Percentiles rank a stretch among this genome's conserved stretches.
phyloP scores from a whole-genome alignment of 2,329 filamentous ascomycete genomes.

The Claviceps lovelessii region DNA sequence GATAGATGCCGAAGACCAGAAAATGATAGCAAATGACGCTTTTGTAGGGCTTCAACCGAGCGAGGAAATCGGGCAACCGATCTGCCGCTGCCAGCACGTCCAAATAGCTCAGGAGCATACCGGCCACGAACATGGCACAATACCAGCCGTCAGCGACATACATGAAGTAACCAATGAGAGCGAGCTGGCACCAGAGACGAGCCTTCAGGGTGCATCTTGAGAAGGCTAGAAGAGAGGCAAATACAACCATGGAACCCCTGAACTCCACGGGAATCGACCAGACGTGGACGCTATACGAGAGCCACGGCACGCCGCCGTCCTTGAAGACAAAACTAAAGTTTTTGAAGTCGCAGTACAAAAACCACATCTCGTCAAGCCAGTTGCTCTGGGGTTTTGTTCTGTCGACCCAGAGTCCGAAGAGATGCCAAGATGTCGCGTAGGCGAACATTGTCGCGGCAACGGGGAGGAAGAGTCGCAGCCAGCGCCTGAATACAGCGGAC shows the following conservation, averaged over 20 bases:
- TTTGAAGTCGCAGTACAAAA: slow-evolving; percentile 42
- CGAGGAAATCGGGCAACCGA: slow-evolving; percentile 36
- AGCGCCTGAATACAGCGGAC: slow-evolving; percentile 34
- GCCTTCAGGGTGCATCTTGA: slow-evolving; percentile 38
- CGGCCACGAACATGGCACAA: slow-evolving; percentile 43
- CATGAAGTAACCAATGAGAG: slow-evolving; percentile 49
- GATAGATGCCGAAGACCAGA: slow-evolving; percentile 36
- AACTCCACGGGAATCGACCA: slow-evolving; percentile 54
- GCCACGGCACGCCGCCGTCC: slow-evolving; percentile 39
- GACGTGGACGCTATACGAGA: slow-evolving; percentile 38
- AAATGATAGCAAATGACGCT: slow-evolving; percentile 36
- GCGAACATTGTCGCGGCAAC: slow-evolving; percentile 40
- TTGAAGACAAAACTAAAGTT: slow-evolving; percentile 56
- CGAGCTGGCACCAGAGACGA: slow-evolving; percentile 38
- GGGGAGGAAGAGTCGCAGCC: slow-evolving; percentile 34
- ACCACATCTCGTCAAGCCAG: slow-evolving; percentile 35
- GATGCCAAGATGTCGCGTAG: slow-evolving; percentile 36
- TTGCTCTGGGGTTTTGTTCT: slow-evolving; percentile 24
- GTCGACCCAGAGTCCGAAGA: slow-evolving; percentile 32
- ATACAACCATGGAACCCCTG: slow-evolving; percentile 49
- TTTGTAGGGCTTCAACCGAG: slow-evolving; percentile 32
- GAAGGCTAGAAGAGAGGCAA: slow-evolving; percentile 41
- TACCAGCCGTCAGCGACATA: slow-evolving; percentile 53
- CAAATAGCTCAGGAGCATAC: slow-evolving; percentile 48
- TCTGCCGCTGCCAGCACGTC: slow-evolving; percentile 37